These are phyloP conservation scores for Serendipita indica DNA, from an alignment of 768 basidiomycete genomes.

Conservation along the genomic window DNA sequence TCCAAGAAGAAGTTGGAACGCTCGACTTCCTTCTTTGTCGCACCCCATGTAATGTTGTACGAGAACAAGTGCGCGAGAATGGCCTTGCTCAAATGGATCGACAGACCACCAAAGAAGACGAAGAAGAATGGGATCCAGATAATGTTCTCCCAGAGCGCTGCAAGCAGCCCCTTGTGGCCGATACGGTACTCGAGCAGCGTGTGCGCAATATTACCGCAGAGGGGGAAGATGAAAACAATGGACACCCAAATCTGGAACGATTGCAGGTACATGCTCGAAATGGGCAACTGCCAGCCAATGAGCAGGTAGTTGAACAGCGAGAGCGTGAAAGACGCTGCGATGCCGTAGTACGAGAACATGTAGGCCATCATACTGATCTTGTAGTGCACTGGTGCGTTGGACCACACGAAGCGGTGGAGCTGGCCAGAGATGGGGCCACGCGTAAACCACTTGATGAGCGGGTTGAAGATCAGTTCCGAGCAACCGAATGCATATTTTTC, in stretches of 20 bases:
- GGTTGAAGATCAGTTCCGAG: slow-evolving; percentile 61
- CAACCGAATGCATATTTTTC: slow-evolving; percentile 9
- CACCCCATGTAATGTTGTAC: slow-evolving; percentile 34
- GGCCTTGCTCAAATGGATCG: slow-evolving; percentile 21
- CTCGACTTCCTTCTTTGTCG: slow-evolving; percentile 44
- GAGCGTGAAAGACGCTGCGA: slow-evolving; percentile 47
- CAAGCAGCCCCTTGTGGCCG: slow-evolving; percentile 37
- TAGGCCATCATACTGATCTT: slow-evolving; percentile 66
- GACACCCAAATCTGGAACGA: slow-evolving; percentile 63
- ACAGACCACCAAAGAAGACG: slow-evolving; percentile 19
- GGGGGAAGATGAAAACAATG: slow-evolving; percentile 50
- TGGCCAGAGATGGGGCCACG: slow-evolving; percentile 74
- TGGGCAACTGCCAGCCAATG: slow-evolving; percentile 42
- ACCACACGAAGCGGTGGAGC: slow-evolving; percentile 64
- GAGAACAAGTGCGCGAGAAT: slow-evolving; percentile 58
- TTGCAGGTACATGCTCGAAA: slow-evolving; percentile 59
- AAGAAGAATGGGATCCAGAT: slow-evolving; percentile 65
- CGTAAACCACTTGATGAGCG: slow-evolving; percentile 59
- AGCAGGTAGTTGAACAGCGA: slow-evolving; percentile 58
- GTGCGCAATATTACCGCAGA: slow-evolving; percentile 51
- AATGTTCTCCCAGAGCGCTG: slow-evolving; percentile 41
- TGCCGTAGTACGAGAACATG: slow-evolving; percentile 42
- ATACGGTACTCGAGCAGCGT: slow-evolving; percentile 57
- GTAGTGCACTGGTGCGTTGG: slow-evolving; percentile 62
- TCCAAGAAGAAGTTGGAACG: slow-evolving; percentile 84